These are phyloP conservation scores for Glycine tomentella DNA, from an alignment of 306 rosid species.

Conservation along the genomic window DNA sequence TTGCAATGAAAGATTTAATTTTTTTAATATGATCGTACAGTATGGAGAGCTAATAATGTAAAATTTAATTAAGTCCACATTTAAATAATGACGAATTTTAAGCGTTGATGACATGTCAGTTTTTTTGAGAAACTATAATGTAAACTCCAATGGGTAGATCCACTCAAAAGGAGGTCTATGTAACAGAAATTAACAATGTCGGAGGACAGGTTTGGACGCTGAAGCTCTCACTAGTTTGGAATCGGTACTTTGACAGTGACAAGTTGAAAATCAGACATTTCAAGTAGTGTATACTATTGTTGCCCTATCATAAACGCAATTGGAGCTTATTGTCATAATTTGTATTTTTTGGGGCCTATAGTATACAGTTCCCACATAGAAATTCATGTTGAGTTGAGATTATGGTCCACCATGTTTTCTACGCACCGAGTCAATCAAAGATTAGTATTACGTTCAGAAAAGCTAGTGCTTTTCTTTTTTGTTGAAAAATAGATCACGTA, in stretches of 20 bases:
- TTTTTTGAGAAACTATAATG: not conserved
- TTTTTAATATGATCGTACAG: not conserved
- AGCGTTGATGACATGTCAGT: not conserved
- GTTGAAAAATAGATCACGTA: constrained; percentile 11
- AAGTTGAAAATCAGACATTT: too few species aligned
- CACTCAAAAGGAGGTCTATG: not conserved
- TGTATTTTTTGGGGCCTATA: not conserved
- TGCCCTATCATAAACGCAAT: not conserved
- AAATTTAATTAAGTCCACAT: not conserved
- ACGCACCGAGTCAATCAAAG: not conserved
- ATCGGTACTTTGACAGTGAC: constrained; percentile 23
- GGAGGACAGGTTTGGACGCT: constrained; percentile 1
- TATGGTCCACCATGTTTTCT: constrained; percentile 12
- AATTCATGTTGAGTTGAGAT: not conserved
- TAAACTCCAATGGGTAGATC: not conserved
- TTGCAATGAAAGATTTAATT: not conserved
- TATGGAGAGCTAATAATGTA: not conserved
- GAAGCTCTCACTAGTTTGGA: not conserved
- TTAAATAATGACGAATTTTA: not conserved
- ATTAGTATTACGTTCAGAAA: not conserved
- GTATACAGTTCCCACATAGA: not conserved
- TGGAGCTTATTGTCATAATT: not conserved
- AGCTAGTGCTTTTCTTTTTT: not conserved
- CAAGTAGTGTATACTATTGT: not conserved
- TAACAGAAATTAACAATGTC: not conserved